These are phyloP conservation scores for Colletotrichum camelliae DNA, from an alignment of 2,329 filamentous ascomycete species.

Conservation along the genomic window DNA sequence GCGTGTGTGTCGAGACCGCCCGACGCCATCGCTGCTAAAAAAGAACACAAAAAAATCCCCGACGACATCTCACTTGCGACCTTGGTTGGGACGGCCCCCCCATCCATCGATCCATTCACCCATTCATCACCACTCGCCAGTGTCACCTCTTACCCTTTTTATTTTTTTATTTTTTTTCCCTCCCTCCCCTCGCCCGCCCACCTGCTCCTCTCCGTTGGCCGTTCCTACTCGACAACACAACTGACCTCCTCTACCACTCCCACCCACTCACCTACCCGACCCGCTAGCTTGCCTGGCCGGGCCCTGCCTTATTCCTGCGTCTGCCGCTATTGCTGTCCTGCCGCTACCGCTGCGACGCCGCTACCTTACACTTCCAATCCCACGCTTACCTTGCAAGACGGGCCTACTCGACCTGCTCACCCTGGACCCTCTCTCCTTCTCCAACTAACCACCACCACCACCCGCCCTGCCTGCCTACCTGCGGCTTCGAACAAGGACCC, in stretches of 20 bases:
- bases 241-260: background rate
- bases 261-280: background rate
- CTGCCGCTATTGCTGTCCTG: background rate
- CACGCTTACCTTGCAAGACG: background rate
- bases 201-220: background rate
- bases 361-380: background rate
- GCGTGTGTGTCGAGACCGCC: conserved; percentile 9
- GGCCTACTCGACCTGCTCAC: background rate
- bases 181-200: background rate
- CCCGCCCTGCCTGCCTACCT: background rate
- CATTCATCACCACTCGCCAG: background rate
- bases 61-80: conserved; percentile 19
- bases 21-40: conserved; percentile 14
- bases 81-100: conserved; percentile 5
- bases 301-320: background rate
- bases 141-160: background rate
- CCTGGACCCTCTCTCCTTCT: background rate
- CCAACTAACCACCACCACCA: background rate
- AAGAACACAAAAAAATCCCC: conserved; percentile 19
- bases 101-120: no score
- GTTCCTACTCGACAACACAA: background rate
- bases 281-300: background rate
- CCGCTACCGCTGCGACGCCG: background rate
- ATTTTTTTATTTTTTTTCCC: background rate
- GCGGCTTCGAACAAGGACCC: background rate